These are phyloP conservation scores for Xerocomus nothofagi DNA, from an alignment of 1,284 basidiomycete species.

Conservation along the genomic window DNA sequence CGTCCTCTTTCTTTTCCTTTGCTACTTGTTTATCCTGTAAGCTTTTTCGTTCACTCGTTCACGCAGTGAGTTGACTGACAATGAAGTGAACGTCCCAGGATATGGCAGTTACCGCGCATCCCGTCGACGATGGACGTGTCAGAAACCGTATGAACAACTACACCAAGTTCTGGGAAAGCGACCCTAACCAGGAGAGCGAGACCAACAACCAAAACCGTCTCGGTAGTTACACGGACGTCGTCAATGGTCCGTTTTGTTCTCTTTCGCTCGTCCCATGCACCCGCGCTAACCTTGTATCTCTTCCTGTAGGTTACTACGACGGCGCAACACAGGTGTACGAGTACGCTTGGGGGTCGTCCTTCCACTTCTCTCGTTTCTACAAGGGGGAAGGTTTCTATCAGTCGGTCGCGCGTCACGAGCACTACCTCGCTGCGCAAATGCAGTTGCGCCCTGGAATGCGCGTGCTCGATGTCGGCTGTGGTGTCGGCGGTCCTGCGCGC, in stretches of 20 bases:
- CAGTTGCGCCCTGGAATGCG: slow-evolving; percentile 85
- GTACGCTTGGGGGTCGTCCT: slow-evolving; percentile 91
- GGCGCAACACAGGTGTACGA: slow-evolving; percentile 97
- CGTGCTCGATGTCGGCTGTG: slow-evolving; percentile 97
- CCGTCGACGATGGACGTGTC: slow-evolving; percentile 81
- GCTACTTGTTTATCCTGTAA: not conserved
- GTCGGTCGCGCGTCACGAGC: slow-evolving; percentile 93
- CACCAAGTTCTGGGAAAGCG: slow-evolving; percentile 92
- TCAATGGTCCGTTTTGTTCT: slow-evolving; percentile 70
- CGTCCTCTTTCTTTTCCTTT: no score
- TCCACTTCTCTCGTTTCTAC: slow-evolving; percentile 99
- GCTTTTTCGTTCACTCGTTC: not conserved
- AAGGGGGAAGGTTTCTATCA: slow-evolving; percentile 88
- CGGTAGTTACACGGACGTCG: slow-evolving; percentile 88
- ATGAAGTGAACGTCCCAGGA: not conserved
- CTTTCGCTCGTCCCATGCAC: not conserved
- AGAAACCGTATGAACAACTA: slow-evolving; percentile 87
- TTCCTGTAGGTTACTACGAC: slow-evolving; percentile 83
- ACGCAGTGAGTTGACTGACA: not conserved
- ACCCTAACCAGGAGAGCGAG: slow-evolving; percentile 71
- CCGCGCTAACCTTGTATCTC: not conserved
- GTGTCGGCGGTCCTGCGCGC: slow-evolving; percentile 95
- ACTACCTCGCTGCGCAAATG: slow-evolving; percentile 93
- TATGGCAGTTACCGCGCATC: slow-evolving; percentile 23
- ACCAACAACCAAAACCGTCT: slow-evolving; percentile 76